Conservation (phyloP, 108 stramenopile species). For the Poteriospumella lacustris region DNA sequence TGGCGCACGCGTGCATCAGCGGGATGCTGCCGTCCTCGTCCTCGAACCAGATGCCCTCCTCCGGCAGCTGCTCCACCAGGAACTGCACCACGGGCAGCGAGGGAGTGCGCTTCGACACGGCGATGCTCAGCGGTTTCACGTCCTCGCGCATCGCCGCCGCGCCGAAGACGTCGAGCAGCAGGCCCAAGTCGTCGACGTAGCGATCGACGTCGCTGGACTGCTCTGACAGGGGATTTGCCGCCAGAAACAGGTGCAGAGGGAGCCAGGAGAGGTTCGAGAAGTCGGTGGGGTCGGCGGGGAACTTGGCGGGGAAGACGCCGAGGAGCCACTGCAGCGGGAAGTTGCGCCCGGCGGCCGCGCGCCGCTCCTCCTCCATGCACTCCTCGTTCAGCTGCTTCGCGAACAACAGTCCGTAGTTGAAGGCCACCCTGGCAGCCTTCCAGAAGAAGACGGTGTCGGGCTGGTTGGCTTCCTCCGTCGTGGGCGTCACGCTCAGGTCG, state of each 20-base stretch:
- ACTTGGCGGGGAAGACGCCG: not conserved
- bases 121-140: not conserved
- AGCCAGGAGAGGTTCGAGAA: not conserved
- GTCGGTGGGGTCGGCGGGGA: not conserved
- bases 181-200: not conserved
- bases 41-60: not conserved
- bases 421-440: too few relatives aligned
- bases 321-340: not conserved
- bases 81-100: not conserved
- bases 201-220: not conserved
- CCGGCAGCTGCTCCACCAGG: not conserved
- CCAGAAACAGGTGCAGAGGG: not conserved
- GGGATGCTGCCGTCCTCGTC: not conserved
- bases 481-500: too few relatives aligned
- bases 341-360: too few relatives aligned
- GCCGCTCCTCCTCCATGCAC: too few relatives aligned
- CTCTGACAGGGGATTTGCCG: not conserved
- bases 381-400: too few relatives aligned
- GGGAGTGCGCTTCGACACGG: not conserved
- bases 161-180: not conserved
- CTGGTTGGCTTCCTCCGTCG: too few relatives aligned
- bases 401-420: too few relatives aligned
- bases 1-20: constrained; percentile 3
- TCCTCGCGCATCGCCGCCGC: not conserved
- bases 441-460: too few relatives aligned